Conservation (phyloP, 2,329 filamentous ascomycete genomes). For the Xylariaceae sp. region DNA sequence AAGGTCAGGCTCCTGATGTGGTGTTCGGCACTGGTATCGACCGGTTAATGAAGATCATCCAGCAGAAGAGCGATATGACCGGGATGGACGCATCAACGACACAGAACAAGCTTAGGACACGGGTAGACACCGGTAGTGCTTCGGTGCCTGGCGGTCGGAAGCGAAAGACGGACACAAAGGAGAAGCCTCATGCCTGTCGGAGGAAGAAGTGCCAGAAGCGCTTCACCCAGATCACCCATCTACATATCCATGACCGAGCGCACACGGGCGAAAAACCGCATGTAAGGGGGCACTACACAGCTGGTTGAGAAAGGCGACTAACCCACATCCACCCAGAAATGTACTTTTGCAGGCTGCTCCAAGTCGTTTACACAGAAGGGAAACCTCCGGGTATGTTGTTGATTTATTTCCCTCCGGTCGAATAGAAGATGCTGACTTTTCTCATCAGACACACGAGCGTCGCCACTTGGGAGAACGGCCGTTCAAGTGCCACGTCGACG, state of each 20-base stretch:
- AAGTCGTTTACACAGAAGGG: conserved; percentile 84
- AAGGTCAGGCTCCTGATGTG: conserved; percentile 45
- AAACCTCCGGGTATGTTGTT: conserved; percentile 68
- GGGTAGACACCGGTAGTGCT: neutral
- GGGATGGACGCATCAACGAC: conserved; percentile 16
- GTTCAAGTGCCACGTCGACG: conserved; percentile 54
- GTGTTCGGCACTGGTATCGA: conserved; percentile 80
- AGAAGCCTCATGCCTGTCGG: conserved; percentile 63
- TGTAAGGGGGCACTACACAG: conserved; percentile 48
- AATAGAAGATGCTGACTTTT: conserved; percentile 13
- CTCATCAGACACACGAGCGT: conserved; percentile 68
- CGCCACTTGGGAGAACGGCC: conserved; percentile 85
- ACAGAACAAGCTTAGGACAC: conserved; percentile 3
- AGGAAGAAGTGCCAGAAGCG: conserved; percentile 70
- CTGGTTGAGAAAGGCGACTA: conserved; percentile 1
- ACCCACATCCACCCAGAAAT: conserved; percentile 16
- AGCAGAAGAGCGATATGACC: conserved; percentile 50
- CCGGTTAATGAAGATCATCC: conserved; percentile 82
- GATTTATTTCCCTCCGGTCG: neutral
- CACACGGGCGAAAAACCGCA: conserved; percentile 91
- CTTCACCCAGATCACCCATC: conserved; percentile 87
- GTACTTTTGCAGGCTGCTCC: conserved; percentile 41
- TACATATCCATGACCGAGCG: conserved; percentile 81
- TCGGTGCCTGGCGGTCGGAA: conserved; percentile 33
- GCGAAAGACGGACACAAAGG: conserved; percentile 15